phyloP scores from a whole-genome alignment of 2,329 filamentous ascomycete species.

The Ophioceras dolichostomum region DNA sequence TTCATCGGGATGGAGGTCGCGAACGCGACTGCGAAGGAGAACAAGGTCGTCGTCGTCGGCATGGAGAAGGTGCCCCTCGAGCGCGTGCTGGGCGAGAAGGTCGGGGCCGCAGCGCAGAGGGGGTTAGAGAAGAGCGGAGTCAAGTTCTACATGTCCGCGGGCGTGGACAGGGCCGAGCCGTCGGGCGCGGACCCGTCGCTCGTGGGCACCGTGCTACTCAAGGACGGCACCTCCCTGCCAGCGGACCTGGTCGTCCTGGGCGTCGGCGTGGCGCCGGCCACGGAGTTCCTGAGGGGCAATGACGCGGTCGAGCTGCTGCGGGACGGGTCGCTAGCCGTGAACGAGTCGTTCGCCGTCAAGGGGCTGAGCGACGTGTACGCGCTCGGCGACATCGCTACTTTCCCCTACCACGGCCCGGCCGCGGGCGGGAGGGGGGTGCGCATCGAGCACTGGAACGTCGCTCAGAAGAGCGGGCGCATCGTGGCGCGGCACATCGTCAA shows the following conservation, averaged over 20 bases:
- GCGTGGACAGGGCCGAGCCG: conserved; percentile 72
- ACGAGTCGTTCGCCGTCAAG: conserved; percentile 66
- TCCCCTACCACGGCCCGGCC: conserved; percentile 85
- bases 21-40: conserved; percentile 66
- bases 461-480: conserved; percentile 77
- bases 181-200: conserved; percentile 53
- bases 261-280: conserved; percentile 78
- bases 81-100: conserved; percentile 68
- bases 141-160: conserved; percentile 73
- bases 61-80: conserved; percentile 81
- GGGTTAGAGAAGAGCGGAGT: conserved; percentile 75
- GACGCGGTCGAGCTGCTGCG: conserved; percentile 56
- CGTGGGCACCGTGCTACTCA: conserved; percentile 71
- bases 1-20: conserved; percentile 99
- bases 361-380: conserved; percentile 79
- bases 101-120: conserved; percentile 71
- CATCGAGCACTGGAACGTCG: conserved; percentile 98
- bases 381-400: conserved; percentile 89
- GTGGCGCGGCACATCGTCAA: conserved; percentile 68
- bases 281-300: conserved; percentile 68
- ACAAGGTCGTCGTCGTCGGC: conserved; percentile 76
- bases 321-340: conserved; percentile 76
- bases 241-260: conserved; percentile 89
- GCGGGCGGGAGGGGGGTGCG: conserved; percentile 61
- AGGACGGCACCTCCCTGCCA: conserved; percentile 73